These are phyloP conservation scores for Verticillium nonalfalfae DNA, from an alignment of 2,329 filamentous ascomycete species.

Conservation along the genomic window DNA sequence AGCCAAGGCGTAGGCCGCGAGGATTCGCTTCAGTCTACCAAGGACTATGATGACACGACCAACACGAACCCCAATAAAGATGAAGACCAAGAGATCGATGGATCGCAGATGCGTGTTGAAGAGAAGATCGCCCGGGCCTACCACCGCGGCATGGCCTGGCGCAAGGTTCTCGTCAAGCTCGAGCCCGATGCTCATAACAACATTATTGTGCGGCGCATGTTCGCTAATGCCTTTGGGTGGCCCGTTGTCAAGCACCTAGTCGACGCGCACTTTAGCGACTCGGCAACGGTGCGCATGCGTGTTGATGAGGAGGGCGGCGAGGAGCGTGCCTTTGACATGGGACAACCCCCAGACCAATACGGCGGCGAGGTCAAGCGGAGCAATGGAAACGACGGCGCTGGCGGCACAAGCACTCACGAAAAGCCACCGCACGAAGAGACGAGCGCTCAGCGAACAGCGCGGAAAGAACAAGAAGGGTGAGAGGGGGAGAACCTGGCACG, in stretches of 20 bases:
- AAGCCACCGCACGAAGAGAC: conserved; percentile 7
- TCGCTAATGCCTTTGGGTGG: conserved; percentile 96
- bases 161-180: conserved; percentile 90
- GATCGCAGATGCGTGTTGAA: conserved; percentile 77
- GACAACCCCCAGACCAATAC: conserved; percentile 50
- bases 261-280: conserved; percentile 87
- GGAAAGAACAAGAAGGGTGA: not conserved
- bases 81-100: conserved; percentile 37
- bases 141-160: conserved; percentile 86
- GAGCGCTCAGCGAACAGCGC: not conserved
- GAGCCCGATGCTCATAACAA: conserved; percentile 99
- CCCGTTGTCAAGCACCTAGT: conserved; percentile 92
- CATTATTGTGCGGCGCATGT: conserved; percentile 92
- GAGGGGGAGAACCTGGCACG: conserved; percentile 19
- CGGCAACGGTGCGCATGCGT: conserved; percentile 54
- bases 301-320: conserved; percentile 61
- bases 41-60: conserved; percentile 46
- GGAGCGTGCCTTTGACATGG: conserved; percentile 62
- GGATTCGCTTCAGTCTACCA: conserved; percentile 34
- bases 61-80: conserved; percentile 39
- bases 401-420: not conserved
- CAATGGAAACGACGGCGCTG: conserved; percentile 20
- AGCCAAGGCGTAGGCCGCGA: conserved; percentile 28
- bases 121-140: conserved; percentile 97
- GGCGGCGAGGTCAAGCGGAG: conserved; percentile 56